These are phyloP conservation scores for Nakazawaea anatomiae DNA, from an alignment of 805 yeast species.

Conservation along the genomic window DNA sequence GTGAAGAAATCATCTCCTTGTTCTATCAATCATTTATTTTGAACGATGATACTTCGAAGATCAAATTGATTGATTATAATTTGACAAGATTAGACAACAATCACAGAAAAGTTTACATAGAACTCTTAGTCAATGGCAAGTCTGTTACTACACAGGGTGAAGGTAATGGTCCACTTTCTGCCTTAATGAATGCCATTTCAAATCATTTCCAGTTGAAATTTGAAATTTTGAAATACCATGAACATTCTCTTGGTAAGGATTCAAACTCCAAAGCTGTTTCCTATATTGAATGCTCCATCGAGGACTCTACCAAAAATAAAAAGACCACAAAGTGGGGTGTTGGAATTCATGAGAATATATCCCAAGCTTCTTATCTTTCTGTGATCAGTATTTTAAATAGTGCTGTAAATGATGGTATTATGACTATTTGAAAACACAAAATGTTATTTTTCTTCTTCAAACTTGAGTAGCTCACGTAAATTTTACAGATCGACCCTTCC, in stretches of 20 bases:
- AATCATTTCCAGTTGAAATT: slow-evolving; percentile 40
- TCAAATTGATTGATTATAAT: slow-evolving; percentile 20
- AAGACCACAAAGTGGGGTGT: slow-evolving; percentile 42
- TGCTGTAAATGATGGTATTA: slow-evolving; percentile 8
- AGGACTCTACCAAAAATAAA: slow-evolving; percentile 14
- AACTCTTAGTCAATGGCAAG: slow-evolving; percentile 40
- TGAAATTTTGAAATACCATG: slow-evolving; percentile 66
- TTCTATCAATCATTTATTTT: slow-evolving; percentile 55
- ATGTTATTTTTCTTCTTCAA: no score
- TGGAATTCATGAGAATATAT: slow-evolving; percentile 51
- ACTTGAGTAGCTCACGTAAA: no score
- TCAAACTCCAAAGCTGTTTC: slow-evolving; percentile 72
- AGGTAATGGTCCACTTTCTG: slow-evolving; percentile 84
- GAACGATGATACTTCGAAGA: slow-evolving; percentile 20
- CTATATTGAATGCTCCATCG: slow-evolving; percentile 39
- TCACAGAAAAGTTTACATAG: slow-evolving; percentile 39
- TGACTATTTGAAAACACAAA: not conserved
- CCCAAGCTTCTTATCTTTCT: slow-evolving; percentile 45
- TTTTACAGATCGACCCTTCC: no score
- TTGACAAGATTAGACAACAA: slow-evolving; percentile 29
- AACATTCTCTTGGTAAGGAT: slow-evolving; percentile 74
- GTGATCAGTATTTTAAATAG: slow-evolving; percentile 40
- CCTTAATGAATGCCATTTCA: slow-evolving; percentile 59
- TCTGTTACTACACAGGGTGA: slow-evolving; percentile 40
- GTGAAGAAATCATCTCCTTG: slow-evolving; percentile 57